Evolutionary conservation across 257 asterid genomes (phyloP), one percentile per base, ranked within the genome.

Genomic region (Salvia miltiorrhiza): DNA sequence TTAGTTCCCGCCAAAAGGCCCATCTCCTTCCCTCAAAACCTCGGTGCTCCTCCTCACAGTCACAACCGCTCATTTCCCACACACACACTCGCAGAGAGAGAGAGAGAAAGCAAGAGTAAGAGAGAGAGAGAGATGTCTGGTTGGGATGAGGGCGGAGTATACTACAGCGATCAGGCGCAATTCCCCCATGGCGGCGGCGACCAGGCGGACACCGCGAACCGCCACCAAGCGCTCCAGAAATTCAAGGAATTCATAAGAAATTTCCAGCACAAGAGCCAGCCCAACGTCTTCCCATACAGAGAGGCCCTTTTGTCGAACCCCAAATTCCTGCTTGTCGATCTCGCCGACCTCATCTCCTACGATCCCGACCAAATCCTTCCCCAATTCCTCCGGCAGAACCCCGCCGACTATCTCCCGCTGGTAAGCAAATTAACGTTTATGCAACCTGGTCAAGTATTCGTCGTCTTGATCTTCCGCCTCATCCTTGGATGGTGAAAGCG

Each of bases 151-250:
- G 99, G 99, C 77, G 93, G 87, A 4, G 76, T 91, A 1, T 85
- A 66, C 89, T 90, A 87, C 88, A 89, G 99, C 79, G 96, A 93
- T 85, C 90, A 93, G 70, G 93, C 99, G 17, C 99, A 90, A 78
- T 93, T 85, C 67, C 96, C 97, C 16, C 89, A 69, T 20, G 85
- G 88, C 58, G 89, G 80, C 72, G 83, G 78, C 4, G 94, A 83
- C 16, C 85, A 77, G 54, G 71, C 80, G 33, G 82, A 79, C 19
- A 66, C 77, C 44, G 69, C 77, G 2, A 90, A 82, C 80, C 97
- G 96, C 41, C 99, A 93, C 75, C 73, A 80, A 5, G 78, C 83
- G 64, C 91, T 93, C n/a, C 87, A 85, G 80, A 89, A 82, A 68
- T 93, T 93, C 86, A 89, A 93, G 78, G 99, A 93, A 72, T 93